Evolutionary conservation across 441 rosid species (phyloP).

Genomic region (Bruguiera hainesii): DNA sequence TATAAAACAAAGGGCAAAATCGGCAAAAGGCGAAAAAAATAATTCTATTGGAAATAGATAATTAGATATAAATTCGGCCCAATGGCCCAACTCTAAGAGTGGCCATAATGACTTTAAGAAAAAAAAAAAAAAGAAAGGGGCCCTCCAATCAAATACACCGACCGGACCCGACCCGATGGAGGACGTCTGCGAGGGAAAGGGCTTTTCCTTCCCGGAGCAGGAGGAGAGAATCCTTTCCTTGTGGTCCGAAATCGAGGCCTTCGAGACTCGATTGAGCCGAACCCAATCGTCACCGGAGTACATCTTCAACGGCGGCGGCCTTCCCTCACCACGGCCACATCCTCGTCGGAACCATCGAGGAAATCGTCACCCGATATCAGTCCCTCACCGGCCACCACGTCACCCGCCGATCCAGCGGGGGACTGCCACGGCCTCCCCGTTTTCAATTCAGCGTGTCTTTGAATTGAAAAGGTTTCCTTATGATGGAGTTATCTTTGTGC

Average conservation of each 20-base stretch:
- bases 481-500: background rate
- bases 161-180: constrained; percentile 36
- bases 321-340: constrained; percentile 94
- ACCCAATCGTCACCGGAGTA: constrained; percentile 65
- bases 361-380: constrained; percentile 84
- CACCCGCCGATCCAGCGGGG: constrained; percentile 97
- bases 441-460: background rate
- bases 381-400: constrained; percentile 89
- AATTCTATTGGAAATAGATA: too few relatives aligned
- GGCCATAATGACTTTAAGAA: too few relatives aligned
- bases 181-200: constrained; percentile 86
- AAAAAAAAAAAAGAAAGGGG: too few relatives aligned
- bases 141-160: too few relatives aligned
- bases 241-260: constrained; percentile 73
- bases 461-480: background rate
- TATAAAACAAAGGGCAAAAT: too few relatives aligned
- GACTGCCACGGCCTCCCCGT: constrained; percentile 98
- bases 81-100: too few relatives aligned
- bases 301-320: constrained; percentile 91
- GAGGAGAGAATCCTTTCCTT: constrained; percentile 57
- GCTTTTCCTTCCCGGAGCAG: constrained; percentile 67
- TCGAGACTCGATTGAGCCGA: constrained; percentile 61
- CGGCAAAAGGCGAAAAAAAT: too few relatives aligned
- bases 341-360: constrained; percentile 94
- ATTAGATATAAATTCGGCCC: too few relatives aligned